Evolutionary conservation across 2,329 filamentous ascomycete species (phyloP).

Genomic region (Ascosphaera pollenicola): DNA sequence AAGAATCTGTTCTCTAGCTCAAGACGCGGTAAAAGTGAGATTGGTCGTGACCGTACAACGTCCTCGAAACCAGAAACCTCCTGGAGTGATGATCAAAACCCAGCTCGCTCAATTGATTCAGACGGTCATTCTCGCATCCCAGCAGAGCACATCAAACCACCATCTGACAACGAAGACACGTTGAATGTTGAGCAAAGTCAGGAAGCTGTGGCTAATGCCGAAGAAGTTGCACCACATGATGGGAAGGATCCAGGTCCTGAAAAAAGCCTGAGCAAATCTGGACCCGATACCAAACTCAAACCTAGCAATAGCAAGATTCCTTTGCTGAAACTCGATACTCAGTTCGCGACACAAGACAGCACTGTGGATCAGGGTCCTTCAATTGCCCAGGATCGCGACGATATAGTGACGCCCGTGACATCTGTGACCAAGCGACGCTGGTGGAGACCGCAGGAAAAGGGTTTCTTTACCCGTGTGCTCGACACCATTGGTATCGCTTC

Average conservation of each 20-base stretch:
- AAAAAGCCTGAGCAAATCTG: not conserved
- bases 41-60: no score
- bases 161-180: no score
- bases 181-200: no score
- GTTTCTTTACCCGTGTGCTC: not conserved
- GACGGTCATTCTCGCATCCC: no score
- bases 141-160: no score
- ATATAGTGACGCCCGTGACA: not conserved
- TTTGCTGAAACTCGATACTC: slow-evolving; percentile 4
- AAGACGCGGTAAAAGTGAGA: no score
- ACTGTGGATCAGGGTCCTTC: not conserved
- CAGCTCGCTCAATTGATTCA: no score
- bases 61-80: no score
- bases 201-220: not conserved
- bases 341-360: not conserved
- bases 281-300: slow-evolving; percentile 7
- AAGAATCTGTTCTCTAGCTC: no score
- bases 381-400: not conserved
- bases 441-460: not conserved
- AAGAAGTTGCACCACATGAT: not conserved
- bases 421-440: not conserved
- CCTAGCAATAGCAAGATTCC: slow-evolving; percentile 11
- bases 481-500: not conserved
- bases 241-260: not conserved
- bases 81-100: no score